A percentile compares a stretch with the other conserved stretches of the same genome.
phyloP scores from a whole-genome alignment of 176 grass and related monocot genomes.

The Oryza rufipogon region DNA sequence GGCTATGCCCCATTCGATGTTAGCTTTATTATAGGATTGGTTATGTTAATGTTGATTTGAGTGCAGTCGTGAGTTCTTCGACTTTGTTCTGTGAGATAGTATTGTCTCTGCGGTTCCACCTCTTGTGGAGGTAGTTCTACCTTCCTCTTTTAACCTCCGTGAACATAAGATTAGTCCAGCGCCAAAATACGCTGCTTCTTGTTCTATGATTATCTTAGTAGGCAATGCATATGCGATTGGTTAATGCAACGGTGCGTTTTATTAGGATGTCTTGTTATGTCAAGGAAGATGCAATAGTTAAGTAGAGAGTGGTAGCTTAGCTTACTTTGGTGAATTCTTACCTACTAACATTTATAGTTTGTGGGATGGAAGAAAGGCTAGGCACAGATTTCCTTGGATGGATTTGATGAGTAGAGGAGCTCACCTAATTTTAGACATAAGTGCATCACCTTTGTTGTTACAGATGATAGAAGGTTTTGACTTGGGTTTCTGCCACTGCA shows the following conservation, averaged over 20 bases:
- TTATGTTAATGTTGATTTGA: not conserved
- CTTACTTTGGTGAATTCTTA: not conserved
- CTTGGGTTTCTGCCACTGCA: conserved; percentile 1
- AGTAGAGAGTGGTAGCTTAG: not conserved
- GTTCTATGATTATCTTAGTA: not conserved
- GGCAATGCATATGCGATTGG: not conserved
- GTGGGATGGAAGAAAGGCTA: not conserved
- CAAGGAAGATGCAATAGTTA: not conserved
- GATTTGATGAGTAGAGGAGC: conserved; percentile 11
- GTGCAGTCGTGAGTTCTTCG: not conserved
- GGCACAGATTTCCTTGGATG: not conserved
- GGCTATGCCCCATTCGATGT: not conserved
- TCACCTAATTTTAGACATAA: not conserved
- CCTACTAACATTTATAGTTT: not conserved
- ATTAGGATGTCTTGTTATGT: not conserved
- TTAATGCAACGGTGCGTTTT: not conserved
- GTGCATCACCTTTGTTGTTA: not conserved
- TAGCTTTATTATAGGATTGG: not conserved
- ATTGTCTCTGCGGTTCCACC: not conserved
- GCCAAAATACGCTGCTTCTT: not conserved
- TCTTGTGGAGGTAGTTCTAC: not conserved
- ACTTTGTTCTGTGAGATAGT: not conserved
- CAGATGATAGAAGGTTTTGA: not conserved
- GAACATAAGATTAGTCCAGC: not conserved
- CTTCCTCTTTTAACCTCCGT: not conserved